phyloP scores from a whole-genome alignment of 306 rosid genomes.

The Vigna mungo region DNA sequence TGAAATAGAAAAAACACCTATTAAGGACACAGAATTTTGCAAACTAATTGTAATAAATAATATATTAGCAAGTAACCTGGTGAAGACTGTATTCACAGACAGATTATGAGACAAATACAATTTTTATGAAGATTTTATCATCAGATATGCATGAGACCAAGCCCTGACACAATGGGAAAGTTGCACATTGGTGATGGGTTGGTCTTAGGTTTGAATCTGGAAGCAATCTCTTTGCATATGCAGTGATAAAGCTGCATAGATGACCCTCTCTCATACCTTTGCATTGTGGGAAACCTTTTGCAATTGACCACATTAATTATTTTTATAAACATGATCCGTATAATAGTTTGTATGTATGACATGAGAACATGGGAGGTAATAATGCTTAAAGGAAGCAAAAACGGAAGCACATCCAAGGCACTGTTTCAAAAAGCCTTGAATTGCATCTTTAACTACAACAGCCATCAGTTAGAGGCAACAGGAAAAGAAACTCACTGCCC shows the following conservation, averaged over 20 bases:
- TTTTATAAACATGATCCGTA: not conserved
- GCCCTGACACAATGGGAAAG: not conserved
- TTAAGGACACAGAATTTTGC: too few species aligned
- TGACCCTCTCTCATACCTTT: too few species aligned
- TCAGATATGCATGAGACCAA: constrained; percentile 1
- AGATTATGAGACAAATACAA: constrained; percentile 8
- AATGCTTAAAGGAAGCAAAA: not conserved
- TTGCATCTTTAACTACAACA: constrained; percentile 16
- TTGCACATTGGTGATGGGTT: too few species aligned
- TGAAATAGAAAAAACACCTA: too few species aligned
- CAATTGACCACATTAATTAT: too few species aligned
- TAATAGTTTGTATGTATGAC: constrained; percentile 7
- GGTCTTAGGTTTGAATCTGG: too few species aligned
- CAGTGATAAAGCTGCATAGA: too few species aligned
- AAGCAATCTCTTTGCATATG: too few species aligned
- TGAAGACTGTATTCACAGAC: not conserved
- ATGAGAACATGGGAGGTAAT: constrained; percentile 22
- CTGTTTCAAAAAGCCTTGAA: constrained; percentile 12
- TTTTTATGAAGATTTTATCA: not conserved
- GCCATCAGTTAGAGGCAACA: constrained; percentile 24
- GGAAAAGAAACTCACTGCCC: constrained; percentile 84
- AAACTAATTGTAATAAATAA: too few species aligned
- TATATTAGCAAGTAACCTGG: too few species aligned
- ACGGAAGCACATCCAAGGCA: constrained; percentile 12
- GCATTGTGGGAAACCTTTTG: too few species aligned